Conservation (phyloP, 805 yeast species). For the Yamadazyma paraphyllophila region DNA sequence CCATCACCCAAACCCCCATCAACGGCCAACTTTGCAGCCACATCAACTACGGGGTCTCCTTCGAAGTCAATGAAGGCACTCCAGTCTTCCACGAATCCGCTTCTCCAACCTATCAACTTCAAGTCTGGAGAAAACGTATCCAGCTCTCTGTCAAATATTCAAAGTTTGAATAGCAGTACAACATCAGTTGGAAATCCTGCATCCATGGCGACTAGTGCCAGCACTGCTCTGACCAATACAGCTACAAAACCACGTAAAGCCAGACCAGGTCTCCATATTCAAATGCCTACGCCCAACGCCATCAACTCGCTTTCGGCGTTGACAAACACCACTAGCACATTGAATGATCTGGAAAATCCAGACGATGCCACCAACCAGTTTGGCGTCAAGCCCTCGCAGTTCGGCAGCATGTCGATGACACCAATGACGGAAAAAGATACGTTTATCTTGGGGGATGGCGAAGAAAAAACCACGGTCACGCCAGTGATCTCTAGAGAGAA, state of each 20-base stretch:
- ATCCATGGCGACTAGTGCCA: not conserved
- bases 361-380: conserved; percentile 58
- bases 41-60: conserved; percentile 31
- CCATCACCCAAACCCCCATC: conserved; percentile 36
- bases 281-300: conserved; percentile 68
- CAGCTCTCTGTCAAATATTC: not conserved
- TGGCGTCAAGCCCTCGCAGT: conserved; percentile 57
- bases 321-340: conserved; percentile 26
- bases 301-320: conserved; percentile 36
- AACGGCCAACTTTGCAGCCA: conserved; percentile 17
- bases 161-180: not conserved
- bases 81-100: conserved; percentile 42
- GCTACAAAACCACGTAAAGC: conserved; percentile 12
- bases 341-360: conserved; percentile 15
- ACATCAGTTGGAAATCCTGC: not conserved
- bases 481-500: conserved; percentile 14
- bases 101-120: conserved; percentile 56
- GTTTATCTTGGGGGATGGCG: conserved; percentile 9
- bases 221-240: not conserved
- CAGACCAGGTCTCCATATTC: conserved; percentile 50
- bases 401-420: conserved; percentile 69
- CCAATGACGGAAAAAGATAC: conserved; percentile 65
- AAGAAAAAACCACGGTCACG: conserved; percentile 8
- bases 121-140: conserved; percentile 20
- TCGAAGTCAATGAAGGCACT: conserved; percentile 51